phyloP scores from a whole-genome alignment of 805 yeast genomes.

The Ogataea zsoltii region DNA sequence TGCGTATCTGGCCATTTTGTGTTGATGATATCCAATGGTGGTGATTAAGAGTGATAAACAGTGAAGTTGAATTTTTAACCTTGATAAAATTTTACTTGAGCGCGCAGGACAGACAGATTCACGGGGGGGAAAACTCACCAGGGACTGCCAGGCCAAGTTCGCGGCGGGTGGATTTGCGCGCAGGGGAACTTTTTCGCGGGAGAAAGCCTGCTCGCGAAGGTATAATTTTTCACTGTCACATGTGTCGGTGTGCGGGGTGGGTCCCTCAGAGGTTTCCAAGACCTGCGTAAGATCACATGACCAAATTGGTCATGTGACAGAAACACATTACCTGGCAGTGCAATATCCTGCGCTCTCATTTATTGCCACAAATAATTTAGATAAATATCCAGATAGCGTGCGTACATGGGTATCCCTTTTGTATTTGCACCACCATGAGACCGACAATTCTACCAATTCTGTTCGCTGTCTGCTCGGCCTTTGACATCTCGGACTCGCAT shows the following conservation, averaged over 20 bases:
- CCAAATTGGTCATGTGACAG: no score
- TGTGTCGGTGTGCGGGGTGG: conserved; percentile 2
- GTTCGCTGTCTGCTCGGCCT: conserved; percentile 9
- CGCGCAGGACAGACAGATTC: no score
- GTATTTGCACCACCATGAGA: not conserved
- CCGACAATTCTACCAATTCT: not conserved
- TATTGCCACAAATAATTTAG: no score
- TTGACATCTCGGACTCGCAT: conserved; percentile 33
- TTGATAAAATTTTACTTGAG: conserved; percentile 13
- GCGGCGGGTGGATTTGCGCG: no score
- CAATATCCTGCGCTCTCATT: not conserved
- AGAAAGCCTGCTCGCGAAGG: not conserved
- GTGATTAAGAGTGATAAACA: conserved; percentile 1
- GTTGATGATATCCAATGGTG: conserved; percentile 8
- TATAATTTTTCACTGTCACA: conserved; percentile 11
- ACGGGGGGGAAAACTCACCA: not conserved
- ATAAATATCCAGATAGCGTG: no score
- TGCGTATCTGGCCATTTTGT: conserved; percentile 97
- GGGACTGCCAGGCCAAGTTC: no score
- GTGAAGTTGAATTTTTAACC: not conserved
- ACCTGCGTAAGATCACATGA: not conserved
- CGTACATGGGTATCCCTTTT: no score
- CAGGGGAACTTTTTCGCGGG: no score
- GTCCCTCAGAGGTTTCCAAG: not conserved
- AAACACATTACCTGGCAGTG: conserved; percentile 5